Conservation (phyloP, 306 rosid species). For the Rosa persica region DNA sequence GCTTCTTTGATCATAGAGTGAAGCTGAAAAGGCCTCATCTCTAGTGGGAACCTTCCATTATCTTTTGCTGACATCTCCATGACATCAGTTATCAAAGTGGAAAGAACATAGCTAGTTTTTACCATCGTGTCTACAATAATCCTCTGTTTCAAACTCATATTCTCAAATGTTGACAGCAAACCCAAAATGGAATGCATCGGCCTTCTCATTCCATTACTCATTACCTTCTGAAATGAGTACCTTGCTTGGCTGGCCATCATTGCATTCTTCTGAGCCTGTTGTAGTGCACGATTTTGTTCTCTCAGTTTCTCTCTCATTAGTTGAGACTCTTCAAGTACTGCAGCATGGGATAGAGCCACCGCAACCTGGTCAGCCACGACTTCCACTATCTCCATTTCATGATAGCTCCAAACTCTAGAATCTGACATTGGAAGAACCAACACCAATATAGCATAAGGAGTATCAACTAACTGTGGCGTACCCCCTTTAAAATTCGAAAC, state of each 20-base stretch:
- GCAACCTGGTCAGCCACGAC: constrained; percentile 93
- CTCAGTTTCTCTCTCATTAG: constrained; percentile 70
- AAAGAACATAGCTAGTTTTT: constrained; percentile 63
- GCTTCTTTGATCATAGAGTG: constrained; percentile 74
- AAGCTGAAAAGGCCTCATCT: constrained; percentile 58
- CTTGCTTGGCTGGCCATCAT: constrained; percentile 87
- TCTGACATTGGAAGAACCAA: constrained; percentile 59
- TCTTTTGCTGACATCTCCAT: constrained; percentile 65
- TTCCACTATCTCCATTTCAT: constrained; percentile 71
- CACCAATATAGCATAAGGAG: constrained; percentile 67
- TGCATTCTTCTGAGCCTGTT: constrained; percentile 65
- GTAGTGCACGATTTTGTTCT: constrained; percentile 67
- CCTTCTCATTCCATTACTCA: constrained; percentile 79
- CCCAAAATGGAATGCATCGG: constrained; percentile 78
- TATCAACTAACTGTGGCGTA: constrained; percentile 65
- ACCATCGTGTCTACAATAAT: constrained; percentile 63
- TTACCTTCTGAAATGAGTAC: constrained; percentile 68
- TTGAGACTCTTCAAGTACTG: constrained; percentile 88
- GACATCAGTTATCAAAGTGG: constrained; percentile 63
- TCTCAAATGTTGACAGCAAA: constrained; percentile 57
- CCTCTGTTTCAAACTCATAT: constrained; percentile 45
- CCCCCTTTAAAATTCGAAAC: constrained; percentile 83
- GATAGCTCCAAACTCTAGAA: constrained; percentile 51
- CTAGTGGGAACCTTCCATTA: constrained; percentile 47
- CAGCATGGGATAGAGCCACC: constrained; percentile 81